Percentiles rank a stretch among this genome's conserved stretches.
These are phyloP conservation scores for Arbutus unedo DNA, from an alignment of 148 eudicot species.

Conservation along the genomic window DNA sequence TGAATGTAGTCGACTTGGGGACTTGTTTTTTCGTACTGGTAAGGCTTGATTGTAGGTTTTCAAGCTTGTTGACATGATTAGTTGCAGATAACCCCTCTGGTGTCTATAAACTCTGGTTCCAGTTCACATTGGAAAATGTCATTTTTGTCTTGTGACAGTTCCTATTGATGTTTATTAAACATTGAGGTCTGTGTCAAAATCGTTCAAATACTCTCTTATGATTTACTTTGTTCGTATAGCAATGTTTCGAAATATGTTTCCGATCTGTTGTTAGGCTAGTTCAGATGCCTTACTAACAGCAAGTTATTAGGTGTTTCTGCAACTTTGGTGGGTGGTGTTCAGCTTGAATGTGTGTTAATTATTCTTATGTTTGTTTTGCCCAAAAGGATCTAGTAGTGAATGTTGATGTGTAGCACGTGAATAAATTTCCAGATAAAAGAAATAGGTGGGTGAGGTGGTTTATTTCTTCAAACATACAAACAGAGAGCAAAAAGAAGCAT, in stretches of 20 bases:
- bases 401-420: not conserved
- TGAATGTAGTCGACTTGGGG: no score
- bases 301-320: not conserved
- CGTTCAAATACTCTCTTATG: not conserved
- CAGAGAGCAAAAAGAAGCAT: not conserved
- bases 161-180: not conserved
- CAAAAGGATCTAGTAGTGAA: not conserved
- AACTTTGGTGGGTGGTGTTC: not conserved
- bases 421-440: not conserved
- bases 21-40: no score
- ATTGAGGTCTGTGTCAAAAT: not conserved
- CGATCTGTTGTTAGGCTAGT: not conserved
- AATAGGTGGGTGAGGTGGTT: not conserved
- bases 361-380: not conserved
- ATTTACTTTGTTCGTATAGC: not conserved
- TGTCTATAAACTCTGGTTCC: not conserved
- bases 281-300: not conserved
- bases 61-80: not conserved
- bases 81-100: not conserved
- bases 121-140: not conserved
- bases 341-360: not conserved
- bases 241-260: not conserved
- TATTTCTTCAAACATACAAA: not conserved
- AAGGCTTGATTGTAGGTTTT: no score
- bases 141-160: not conserved